phyloP scores from a whole-genome alignment of 169 alveolate genomes.

The Plasmodium yoelii region DNA sequence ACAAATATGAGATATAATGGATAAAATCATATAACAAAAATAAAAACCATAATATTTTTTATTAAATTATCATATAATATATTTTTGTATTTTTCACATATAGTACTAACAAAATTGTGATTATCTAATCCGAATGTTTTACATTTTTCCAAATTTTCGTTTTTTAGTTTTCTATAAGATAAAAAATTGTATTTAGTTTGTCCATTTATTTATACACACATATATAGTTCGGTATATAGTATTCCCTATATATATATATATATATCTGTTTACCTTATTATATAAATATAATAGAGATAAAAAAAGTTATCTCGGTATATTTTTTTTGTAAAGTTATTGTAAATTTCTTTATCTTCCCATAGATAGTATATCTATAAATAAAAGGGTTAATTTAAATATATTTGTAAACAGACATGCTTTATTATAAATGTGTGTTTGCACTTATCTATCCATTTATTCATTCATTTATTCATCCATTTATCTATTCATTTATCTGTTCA shows the following conservation, averaged over 20 bases:
- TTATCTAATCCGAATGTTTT: constrained; percentile 62
- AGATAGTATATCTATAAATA: constrained; percentile 47
- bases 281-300: constrained; percentile 46
- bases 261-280: constrained; percentile 68
- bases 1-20: not conserved
- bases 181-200: not conserved
- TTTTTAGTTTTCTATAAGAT: constrained; percentile 24
- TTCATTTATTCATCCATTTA: too few relatives aligned
- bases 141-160: constrained; percentile 50
- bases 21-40: not conserved
- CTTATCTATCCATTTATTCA: not conserved
- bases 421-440: too few relatives aligned
- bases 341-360: constrained; percentile 71
- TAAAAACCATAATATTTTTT: not conserved
- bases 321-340: constrained; percentile 59
- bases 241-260: not conserved
- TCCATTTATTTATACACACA: not conserved
- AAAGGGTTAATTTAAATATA: not conserved
- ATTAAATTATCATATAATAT: not conserved
- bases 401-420: not conserved
- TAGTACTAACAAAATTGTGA: constrained; percentile 60
- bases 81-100: not conserved
- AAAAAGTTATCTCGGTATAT: constrained; percentile 48
- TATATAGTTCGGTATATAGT: not conserved
- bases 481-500: not conserved